These are phyloP conservation scores for Colletotrichum spinosum DNA, from an alignment of 2,329 filamentous ascomycete species.

Conservation along the genomic window DNA sequence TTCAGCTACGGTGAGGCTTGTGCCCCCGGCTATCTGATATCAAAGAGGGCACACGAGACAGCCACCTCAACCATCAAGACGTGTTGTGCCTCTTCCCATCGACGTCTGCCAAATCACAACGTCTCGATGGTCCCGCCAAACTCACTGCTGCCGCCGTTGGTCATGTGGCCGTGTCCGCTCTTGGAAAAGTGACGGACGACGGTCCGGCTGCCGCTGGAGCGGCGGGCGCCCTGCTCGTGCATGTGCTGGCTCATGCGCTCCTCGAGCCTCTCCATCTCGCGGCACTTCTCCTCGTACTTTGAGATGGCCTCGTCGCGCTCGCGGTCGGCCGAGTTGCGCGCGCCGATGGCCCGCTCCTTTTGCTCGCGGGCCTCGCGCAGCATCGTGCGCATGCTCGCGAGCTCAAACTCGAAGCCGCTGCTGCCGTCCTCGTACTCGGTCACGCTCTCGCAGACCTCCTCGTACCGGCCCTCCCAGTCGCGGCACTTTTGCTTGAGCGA, in stretches of 20 bases:
- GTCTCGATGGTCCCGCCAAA: not conserved
- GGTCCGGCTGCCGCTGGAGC: not conserved
- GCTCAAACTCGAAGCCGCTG: conserved; percentile 28
- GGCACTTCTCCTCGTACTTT: conserved; percentile 24
- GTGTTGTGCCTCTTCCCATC: too few species aligned
- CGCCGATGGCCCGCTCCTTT: conserved; percentile 28
- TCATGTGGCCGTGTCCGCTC: conserved; percentile 1
- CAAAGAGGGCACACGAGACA: not conserved
- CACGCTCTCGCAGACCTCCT: conserved; percentile 32
- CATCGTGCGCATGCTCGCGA: conserved; percentile 26
- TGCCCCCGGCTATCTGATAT: too few species aligned
- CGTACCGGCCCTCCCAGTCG: conserved; percentile 25
- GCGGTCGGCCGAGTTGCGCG: conserved; percentile 29
- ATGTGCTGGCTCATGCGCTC: conserved; percentile 25
- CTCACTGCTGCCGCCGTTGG: not conserved
- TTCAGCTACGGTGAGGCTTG: too few species aligned
- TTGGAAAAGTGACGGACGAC: conserved; percentile 5
- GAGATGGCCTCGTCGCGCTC: conserved; percentile 25
- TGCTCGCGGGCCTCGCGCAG: conserved; percentile 30
- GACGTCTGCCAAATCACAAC: too few species aligned
- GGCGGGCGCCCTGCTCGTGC: conserved; percentile 17
- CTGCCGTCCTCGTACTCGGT: conserved; percentile 32
- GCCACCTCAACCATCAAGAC: too few species aligned
- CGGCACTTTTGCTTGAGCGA: conserved; percentile 24
- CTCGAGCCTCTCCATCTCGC: conserved; percentile 32